Percentiles rank a stretch among this genome's conserved stretches.
These are phyloP conservation scores for Fraxinus xanthoxyloides DNA, from an alignment of 305 asterid species.

Conservation along the genomic window DNA sequence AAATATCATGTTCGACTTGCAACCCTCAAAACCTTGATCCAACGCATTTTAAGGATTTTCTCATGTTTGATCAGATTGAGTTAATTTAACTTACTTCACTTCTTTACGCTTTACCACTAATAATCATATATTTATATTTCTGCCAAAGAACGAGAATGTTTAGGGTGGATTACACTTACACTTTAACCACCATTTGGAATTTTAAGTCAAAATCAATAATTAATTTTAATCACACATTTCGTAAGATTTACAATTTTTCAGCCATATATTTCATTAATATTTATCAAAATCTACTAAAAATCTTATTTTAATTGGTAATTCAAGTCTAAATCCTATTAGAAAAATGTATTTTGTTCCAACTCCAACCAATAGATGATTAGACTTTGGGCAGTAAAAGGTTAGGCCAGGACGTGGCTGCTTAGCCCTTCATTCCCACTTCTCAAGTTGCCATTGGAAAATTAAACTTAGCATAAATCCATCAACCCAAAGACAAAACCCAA, in stretches of 20 bases:
- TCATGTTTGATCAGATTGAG: background rate
- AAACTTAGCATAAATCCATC: conserved; percentile 15
- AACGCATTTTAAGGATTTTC: too few species aligned
- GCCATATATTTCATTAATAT: too few species aligned
- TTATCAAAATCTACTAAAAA: too few species aligned
- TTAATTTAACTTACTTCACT: too few species aligned
- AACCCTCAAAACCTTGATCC: background rate
- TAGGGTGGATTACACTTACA: background rate
- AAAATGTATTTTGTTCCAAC: background rate
- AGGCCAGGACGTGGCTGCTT: background rate
- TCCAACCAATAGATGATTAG: background rate
- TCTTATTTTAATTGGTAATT: too few species aligned
- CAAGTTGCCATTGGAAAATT: conserved; percentile 4
- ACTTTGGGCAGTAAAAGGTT: background rate
- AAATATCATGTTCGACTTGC: background rate
- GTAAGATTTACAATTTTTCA: too few species aligned
- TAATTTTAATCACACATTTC: background rate
- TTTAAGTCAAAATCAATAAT: background rate
- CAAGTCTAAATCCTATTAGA: background rate
- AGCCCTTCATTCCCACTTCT: background rate
- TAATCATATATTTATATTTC: background rate
- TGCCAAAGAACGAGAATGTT: background rate
- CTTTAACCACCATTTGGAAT: background rate
- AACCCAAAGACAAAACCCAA: background rate
- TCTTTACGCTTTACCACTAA: background rate